Conservation (phyloP, 129 eudicot species). For the Artemisia argyi region DNA sequence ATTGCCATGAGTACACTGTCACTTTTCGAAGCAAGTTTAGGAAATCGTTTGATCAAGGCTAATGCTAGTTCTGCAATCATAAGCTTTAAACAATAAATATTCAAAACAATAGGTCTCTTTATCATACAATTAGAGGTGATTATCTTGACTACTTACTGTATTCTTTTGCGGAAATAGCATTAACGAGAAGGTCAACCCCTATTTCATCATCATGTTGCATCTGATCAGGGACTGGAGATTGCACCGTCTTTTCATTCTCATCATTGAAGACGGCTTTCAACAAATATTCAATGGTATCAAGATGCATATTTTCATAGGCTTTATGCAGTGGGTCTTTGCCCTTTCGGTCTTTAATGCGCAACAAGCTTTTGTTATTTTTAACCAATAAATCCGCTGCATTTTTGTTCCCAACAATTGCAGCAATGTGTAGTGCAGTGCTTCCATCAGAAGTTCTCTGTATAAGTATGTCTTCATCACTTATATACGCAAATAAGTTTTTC, state of each 20-base stretch:
- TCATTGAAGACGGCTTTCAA: background rate
- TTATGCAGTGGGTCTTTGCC: background rate
- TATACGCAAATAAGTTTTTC: background rate
- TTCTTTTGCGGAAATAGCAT: conserved; percentile 15
- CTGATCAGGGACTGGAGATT: no score
- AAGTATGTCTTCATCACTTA: background rate
- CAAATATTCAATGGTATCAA: background rate
- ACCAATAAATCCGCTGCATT: conserved; percentile 10
- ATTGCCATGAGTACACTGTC: conserved; percentile 20
- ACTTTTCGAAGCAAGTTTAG: background rate
- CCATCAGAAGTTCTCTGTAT: background rate
- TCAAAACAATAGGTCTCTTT: background rate
- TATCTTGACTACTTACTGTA: conserved; percentile 5
- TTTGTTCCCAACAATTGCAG: conserved; percentile 8
- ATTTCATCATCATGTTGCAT: background rate
- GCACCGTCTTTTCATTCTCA: background rate
- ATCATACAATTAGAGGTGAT: no score
- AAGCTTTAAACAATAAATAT: background rate
- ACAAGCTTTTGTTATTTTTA: background rate
- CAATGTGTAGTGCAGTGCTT: conserved; percentile 9
- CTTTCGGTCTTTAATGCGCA: background rate
- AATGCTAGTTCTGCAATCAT: conserved; percentile 12
- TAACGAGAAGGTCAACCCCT: background rate
- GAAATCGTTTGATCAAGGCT: background rate
- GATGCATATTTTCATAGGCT: conserved; percentile 9